phyloP scores from a whole-genome alignment of 75 land plant genomes.

The Cupressus sempervirens region DNA sequence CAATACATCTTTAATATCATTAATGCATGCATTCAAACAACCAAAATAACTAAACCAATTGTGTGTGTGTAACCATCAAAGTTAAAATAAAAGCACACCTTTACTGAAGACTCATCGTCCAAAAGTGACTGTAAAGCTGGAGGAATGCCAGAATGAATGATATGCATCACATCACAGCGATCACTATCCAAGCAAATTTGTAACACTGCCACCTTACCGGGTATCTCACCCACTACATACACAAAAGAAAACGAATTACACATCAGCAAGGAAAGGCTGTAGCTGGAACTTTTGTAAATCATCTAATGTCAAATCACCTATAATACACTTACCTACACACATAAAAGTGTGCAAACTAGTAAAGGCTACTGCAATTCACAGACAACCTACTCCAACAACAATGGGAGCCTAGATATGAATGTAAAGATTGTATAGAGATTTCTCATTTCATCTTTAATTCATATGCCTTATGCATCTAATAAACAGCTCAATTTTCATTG shows the following conservation, averaged over 20 bases:
- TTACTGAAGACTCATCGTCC: slow-evolving; percentile 50
- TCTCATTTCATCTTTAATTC: background rate
- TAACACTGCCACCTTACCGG: slow-evolving; percentile 72
- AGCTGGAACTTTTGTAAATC: background rate
- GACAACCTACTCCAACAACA: background rate
- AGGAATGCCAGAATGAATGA: slow-evolving; percentile 83
- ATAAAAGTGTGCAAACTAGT: background rate
- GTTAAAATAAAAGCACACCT: slow-evolving; percentile 36
- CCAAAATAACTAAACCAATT: background rate
- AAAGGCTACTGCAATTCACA: background rate
- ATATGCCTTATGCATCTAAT: background rate
- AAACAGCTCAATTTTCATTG: background rate
- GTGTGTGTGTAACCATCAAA: background rate
- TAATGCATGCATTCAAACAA: background rate
- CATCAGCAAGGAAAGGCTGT: background rate
- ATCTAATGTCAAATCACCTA: background rate
- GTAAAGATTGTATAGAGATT: background rate
- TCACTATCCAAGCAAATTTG: slow-evolving; percentile 58
- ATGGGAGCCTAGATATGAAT: background rate
- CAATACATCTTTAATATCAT: background rate
- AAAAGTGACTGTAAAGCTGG: slow-evolving; percentile 45
- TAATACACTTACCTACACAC: background rate
- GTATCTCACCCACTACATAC: slow-evolving; percentile 38
- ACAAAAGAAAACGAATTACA: background rate
- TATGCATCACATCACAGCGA: slow-evolving; percentile 81